Evolutionary conservation across 805 yeast species (phyloP).

Genomic region (Zygosaccharomyces bailii): DNA sequence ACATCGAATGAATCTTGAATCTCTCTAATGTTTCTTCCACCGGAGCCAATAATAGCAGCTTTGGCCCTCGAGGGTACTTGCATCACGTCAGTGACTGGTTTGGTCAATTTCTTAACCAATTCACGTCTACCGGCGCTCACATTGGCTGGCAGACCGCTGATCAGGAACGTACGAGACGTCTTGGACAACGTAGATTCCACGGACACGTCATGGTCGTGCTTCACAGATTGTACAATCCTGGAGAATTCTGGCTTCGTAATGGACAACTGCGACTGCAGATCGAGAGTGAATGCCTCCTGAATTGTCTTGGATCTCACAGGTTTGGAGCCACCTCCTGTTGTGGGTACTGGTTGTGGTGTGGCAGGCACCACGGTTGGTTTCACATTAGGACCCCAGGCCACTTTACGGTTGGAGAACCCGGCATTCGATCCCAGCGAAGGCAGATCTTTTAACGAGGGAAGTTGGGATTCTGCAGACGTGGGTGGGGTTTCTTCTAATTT

Average conservation of each 20-base stretch:
- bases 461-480: slow-evolving; percentile 20
- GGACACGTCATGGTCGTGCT: slow-evolving; percentile 55
- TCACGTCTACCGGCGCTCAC: slow-evolving; percentile 72
- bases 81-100: slow-evolving; percentile 61
- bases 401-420: slow-evolving; percentile 27
- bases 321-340: slow-evolving; percentile 35
- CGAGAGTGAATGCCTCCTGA: slow-evolving; percentile 78
- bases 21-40: slow-evolving; percentile 78
- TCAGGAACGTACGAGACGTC: slow-evolving; percentile 76
- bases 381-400: slow-evolving; percentile 48
- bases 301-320: slow-evolving; percentile 56
- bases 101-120: slow-evolving; percentile 69
- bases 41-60: slow-evolving; percentile 79
- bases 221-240: slow-evolving; percentile 61
- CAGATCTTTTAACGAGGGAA: slow-evolving; percentile 45
- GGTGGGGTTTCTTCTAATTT: slow-evolving; percentile 20
- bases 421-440: slow-evolving; percentile 61
- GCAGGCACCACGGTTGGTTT: slow-evolving; percentile 37
- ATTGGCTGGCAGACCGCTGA: slow-evolving; percentile 67
- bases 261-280: slow-evolving; percentile 62
- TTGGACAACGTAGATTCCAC: slow-evolving; percentile 81
- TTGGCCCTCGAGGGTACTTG: slow-evolving; percentile 73
- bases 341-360: slow-evolving; percentile 23
- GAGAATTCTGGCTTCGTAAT: slow-evolving; percentile 63
- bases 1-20: slow-evolving; percentile 69